Evolutionary conservation across 805 yeast species (phyloP), one percentile per base, ranked within the genome.

Genomic region (Lipomyces chichibuensis): DNA sequence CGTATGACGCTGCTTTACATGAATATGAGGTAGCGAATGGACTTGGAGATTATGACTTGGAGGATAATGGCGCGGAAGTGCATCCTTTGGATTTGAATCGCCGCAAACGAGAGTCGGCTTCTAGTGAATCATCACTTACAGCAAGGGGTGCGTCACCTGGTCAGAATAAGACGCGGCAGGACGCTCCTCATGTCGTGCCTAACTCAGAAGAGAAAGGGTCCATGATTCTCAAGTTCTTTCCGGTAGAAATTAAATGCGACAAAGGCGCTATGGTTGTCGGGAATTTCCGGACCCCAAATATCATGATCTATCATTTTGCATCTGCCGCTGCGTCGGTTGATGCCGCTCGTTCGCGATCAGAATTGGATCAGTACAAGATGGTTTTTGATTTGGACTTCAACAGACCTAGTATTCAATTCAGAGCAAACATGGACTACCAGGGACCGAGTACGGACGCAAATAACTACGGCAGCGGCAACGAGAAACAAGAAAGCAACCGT

Each of bases 191-290:
- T 3, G 23, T 20, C 3, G 5, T 17, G 43, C 13, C 52, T 9
- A 25, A 3, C 33, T 13, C 29, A 1, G 51, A 53, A 20, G 53
- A 52, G 14, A 60, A 60, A 23, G 63, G 66, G 27, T 57, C 72
- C 23, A 57, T 72, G 39, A 62, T 75, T 25, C 66, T 76, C 4
- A 65, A 69, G 23, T 51, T 79, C 20, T 78, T 91, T 11, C 99
- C 99, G 0, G 71, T 94, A 2, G 84, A 85, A 14, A 59, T 91
- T 1, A 77, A 80, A 7, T 80, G 91, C 13, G 84, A 81, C 57
- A 88, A 85, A 64, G 92, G 94, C 0, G 88, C 97, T 0, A 59
- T 91, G 33, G 89, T 91, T 0, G 74, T 92, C 25, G 99, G 99
- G 8, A 94, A 93, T 76, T 82, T 83, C 66, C 83, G 85, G 17